Evolutionary conservation across 2,329 filamentous ascomycete species (phyloP), one percentile per base, ranked within the genome.

Genomic region (Pyricularia pennisetigena): DNA sequence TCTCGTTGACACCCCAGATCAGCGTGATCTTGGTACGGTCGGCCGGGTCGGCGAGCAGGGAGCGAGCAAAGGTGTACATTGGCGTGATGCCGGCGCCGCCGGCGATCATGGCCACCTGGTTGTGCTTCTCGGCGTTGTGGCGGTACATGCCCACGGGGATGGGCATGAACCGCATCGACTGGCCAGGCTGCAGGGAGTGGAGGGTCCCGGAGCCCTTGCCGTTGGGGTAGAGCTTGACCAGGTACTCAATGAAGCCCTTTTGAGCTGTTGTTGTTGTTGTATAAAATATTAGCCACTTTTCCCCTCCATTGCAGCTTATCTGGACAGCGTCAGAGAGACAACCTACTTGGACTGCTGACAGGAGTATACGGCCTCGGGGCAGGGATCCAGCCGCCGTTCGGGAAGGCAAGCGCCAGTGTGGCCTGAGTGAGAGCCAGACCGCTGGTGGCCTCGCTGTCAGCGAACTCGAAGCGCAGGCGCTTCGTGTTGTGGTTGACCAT

Each of bases 21-120:
- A 92, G 81, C 0, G 85, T 87, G 62, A 92, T 80, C 67, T 81
- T 82, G 1, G 90, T 92, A 69, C 79, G 80, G 72, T 92, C 57
- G 0, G 81, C 76, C 0, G 87, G 82, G 73, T 91, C 85, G 63
- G 79, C 76, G n/a, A 90, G 78, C 68, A 90, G 88, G 2, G 86
- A 86, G 65, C 82, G 84, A 1, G 85, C 80, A 1, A 91, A 82
- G 74, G 90, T 87, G 74, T 86, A 91, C 71, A 89, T 83, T 0
- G 90, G 90, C 0, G 89, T 92, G 71, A 93, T 90, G 23, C 90
- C 90, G 0, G 88, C 88, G 14, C 90, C 90, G 63, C 90, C 90
- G 0, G 90, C 90, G 62, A 92, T 84, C 57, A 91, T 80, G 2
- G 86, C 84, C n/a, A 92, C 76, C 70, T 85, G 81, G 3, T 73